Base-by-base conservation (phyloP, 1,284 basidiomycete species). In the Trametes sp. region DNA sequence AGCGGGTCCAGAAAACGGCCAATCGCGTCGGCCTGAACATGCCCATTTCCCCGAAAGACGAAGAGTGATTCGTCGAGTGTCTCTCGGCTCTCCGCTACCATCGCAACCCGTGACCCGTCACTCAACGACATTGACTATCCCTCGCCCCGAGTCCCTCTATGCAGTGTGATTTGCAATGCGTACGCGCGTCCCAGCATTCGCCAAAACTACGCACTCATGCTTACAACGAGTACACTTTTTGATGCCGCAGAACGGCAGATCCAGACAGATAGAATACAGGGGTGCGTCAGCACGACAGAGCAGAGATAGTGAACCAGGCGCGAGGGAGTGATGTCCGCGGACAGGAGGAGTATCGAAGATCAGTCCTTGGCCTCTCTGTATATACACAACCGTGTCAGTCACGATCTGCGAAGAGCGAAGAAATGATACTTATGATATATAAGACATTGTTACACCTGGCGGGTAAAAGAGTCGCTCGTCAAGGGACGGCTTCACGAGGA, bases 361-460 rank as follows among this genome's bases (percentile, higher is more conserved):
- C 57, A 82, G 61, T 83, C 81, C 61, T 76, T 86, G 59, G 88
- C 89, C 81, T 92, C 90, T 75, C 89, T 92, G 89, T 92, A 73
- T 71, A 80, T 68, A 75, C 73, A 56, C 61, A 63, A 69, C 59
- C 54, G 69, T 52, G 54, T 67, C 46, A 67, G 63, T 33, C 4
- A 44, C 7, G 24, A 19, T 10, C 35, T 7, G 8, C 4, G 21
- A 13, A 14, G 38, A 21, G 24, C n/a, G 1, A 4, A 57, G 58
- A 63, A 69, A 74, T 54, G 66, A 66, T 67, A 92, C 90, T 91
- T 86, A 93, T 92, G 73, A 97, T 95, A 77, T 96, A 97, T 61
- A 96, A 83, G 35, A 97, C 94, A 70, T 97, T 97, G 81, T 97
- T 97, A 83, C 90, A 92, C 66, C 87, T 87, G 48, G n/a, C 19